Evolutionary conservation across 139 green algal genomes (phyloP).

Genomic region (Pseudopediastrum boryanum): DNA sequence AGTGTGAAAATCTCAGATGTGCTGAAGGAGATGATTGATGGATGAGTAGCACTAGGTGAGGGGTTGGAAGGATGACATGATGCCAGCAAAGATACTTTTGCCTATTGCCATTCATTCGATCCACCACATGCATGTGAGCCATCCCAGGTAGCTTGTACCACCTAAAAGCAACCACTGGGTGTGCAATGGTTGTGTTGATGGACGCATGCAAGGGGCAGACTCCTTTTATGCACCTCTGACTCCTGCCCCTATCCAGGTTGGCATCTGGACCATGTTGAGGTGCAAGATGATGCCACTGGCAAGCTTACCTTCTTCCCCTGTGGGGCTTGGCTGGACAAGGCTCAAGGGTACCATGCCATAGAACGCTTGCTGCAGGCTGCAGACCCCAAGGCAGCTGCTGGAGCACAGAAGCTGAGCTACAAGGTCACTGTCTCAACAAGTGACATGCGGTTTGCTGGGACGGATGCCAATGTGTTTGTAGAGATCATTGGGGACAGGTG

Average conservation of each 20-base stretch:
- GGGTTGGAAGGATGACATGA: no score
- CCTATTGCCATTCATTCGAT: no score
- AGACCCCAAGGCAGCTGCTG: not conserved
- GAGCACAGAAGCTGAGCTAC: conserved; percentile 43
- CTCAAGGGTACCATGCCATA: conserved; percentile 38
- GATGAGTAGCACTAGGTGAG: no score
- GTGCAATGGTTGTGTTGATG: no score
- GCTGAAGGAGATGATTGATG: no score
- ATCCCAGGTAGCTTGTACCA: no score
- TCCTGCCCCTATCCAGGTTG: conserved; percentile 52
- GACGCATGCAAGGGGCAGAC: no score
- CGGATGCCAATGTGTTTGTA: conserved; percentile 72
- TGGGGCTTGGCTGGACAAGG: conserved; percentile 53
- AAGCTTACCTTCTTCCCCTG: conserved; percentile 55
- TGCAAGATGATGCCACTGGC: conserved; percentile 47
- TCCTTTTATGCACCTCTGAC: no score
- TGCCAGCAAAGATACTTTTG: no score
- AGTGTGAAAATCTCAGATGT: no score
- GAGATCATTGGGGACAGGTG: conserved; percentile 57
- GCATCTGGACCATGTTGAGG: conserved; percentile 64
- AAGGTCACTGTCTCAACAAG: conserved; percentile 53
- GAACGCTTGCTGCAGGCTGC: conserved; percentile 44
- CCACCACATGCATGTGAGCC: no score
- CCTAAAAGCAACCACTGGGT: no score
- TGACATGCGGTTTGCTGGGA: conserved; percentile 64